Evolutionary conservation across 306 rosid genomes (phyloP), one percentile per base, ranked within the genome.

Genomic region (Amphicarpaea edgeworthii): DNA sequence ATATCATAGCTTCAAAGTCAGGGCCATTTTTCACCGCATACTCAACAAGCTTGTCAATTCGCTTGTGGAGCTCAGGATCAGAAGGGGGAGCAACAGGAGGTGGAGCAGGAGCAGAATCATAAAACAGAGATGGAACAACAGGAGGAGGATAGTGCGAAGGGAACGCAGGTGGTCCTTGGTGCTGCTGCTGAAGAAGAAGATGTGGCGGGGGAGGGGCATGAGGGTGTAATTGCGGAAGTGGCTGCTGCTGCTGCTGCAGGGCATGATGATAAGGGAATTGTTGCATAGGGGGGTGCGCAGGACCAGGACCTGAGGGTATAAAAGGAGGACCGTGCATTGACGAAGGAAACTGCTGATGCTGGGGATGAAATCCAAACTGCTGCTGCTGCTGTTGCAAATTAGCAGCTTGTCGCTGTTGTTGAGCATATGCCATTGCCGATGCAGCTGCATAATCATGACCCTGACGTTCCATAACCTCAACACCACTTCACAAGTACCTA

Each of bases 1-100:
- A 88, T 68, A 95, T 90, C 97, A 90, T 95, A 70, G 92, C 93
- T 80, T 92, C 99, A 84, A 95, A 95, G 61, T 92, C 97, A 8
- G 97, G 99, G 7, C 97, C 99, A 76, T 92, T 92, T 83, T 95
- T 92, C 67, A 91, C 91, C 2, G 93, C 70, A 60, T 95, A 95
- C 86, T 95, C 97, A 61, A 87, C 97, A 60, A 92, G 90, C 83
- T 92, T 92, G 63, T 95, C 99, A 53, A 95, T 87, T 30, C 97
- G 90, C 81, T 95, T 95, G 23, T 92, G 99, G 64, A 92, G 97
- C 83, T 95, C 99, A 0, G 97, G 93, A 82, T 95, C 99, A 8
- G 90, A 83, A 23, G 99, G 97, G 3, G 96, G 93, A 23, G 87
- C 86, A 55, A 77, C 92, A 5, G 89, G 90, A 3, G 87, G 91